Percentiles rank a stretch among this genome's conserved stretches.
phyloP scores from a whole-genome alignment of 1,139 yeast species.

The Komagataea norvegica region DNA sequence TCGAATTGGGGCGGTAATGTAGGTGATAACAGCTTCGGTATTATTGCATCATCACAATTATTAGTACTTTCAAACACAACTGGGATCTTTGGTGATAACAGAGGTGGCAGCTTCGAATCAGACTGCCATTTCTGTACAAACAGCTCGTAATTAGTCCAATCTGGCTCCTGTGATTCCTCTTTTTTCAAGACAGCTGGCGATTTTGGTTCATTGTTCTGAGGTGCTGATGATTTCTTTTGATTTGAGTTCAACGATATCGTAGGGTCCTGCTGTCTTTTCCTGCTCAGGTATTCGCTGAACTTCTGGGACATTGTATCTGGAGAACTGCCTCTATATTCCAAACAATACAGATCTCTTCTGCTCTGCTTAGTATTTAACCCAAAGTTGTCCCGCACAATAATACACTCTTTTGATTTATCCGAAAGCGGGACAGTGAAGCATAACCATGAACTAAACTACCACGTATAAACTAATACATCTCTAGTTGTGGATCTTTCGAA shows the following conservation, averaged over 20 bases:
- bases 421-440: too few relatives aligned
- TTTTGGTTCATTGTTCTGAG: slow-evolving; percentile 1
- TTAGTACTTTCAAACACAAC: background rate
- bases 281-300: slow-evolving; percentile 11
- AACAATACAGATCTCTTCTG: background rate
- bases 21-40: slow-evolving; percentile 21
- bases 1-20: slow-evolving; percentile 20
- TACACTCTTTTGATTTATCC: too few relatives aligned
- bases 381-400: too few relatives aligned
- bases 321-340: background rate
- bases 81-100: slow-evolving; percentile 11
- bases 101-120: slow-evolving; percentile 8
- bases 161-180: background rate
- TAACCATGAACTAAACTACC: too few relatives aligned
- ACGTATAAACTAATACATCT: too few relatives aligned
- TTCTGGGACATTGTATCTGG: slow-evolving; percentile 7
- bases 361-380: too few relatives aligned
- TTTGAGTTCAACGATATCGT: too few relatives aligned
- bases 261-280: slow-evolving; percentile 5
- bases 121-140: background rate
- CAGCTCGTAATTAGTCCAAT: background rate
- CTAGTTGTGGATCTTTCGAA: too few relatives aligned
- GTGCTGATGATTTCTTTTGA: background rate
- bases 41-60: background rate
- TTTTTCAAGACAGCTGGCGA: background rate